Base-by-base conservation (phyloP, 306 rosid genomes). In the Corylus avellana region DNA sequence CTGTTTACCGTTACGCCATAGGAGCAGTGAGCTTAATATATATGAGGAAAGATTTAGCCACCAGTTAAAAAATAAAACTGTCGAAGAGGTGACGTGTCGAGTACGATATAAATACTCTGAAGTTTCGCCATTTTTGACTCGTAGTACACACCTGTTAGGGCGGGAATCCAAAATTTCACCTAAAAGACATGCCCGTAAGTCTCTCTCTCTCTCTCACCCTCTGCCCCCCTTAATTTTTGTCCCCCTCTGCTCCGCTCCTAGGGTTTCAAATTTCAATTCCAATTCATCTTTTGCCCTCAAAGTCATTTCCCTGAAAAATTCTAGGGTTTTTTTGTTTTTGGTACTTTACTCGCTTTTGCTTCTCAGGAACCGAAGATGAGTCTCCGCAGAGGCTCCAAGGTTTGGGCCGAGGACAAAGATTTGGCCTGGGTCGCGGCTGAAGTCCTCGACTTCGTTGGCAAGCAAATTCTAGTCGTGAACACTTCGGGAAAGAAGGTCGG, bases 361-460 rank as follows among this genome's bases (percentile, higher is more conserved):
- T 51, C 27, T 0, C 79, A 73, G 84, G 86, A 79, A 35, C 62
- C 81, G 7, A 84, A 81, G 57, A 95, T 95, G 99, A 87, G 74
- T 63, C 76, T 85, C 13, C 97, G 91, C 54, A 85, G 76, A 76
- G 99, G 98, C 87, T 83, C 97, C 77, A 95, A 89, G 84, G 99
- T 95, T 51, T 95, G 99, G 99, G 84, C 87, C 69, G 91, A 88
- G 14, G 96, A 93, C 85, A 76, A 85, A 61, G 87, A 82, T 78
- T 78, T 73, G 37, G 94, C 98, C 7, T 95, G 99, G 99, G 77
- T 85, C 0, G 78, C 93, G 0, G 99, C 93, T 39, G 98, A 95
- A 72, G 97, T 89, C 2, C 35, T 89, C 32, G 93, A 81, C 74
- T 89, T 66, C 48, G 78, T 50, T 18, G 91, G 86, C 32, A 89